Base-by-base conservation (phyloP, 345 rosid genomes). In the Eucalyptus curtisii region DNA sequence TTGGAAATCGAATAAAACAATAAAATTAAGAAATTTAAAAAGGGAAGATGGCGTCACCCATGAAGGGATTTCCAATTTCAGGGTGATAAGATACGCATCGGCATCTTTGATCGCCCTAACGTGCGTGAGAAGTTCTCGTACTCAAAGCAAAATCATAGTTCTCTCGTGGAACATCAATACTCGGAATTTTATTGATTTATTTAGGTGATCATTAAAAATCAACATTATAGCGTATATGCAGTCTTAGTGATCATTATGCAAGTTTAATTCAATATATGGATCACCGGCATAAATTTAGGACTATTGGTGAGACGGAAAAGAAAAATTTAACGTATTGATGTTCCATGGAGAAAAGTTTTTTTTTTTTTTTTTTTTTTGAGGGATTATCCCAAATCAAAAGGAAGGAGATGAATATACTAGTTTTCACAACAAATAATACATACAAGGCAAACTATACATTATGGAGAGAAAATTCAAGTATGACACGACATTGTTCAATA, bases 321-420 rank as follows among this genome's bases (percentile, higher is more conserved):
- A 52, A 52, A 52, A 52, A 19, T 52, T 0, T 55, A 24, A 9
- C 27, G 61, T 22, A 55, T 55, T 22, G 61, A 55, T 55, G 27
- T 55, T 55, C 25, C 30, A 9, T 2, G 30, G 61, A 24, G 30
- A 55, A 55, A 53, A 22, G 25, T 20, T 55, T 52, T 8, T 8
- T 0, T 50, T 16, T 7, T 17, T 12, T 48, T 48, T 48, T 48
- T 4, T 48, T 48, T 48, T 48, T 48, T 10, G 13, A 48, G 15
- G 1, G 7, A 49, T 49, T 49, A 49, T 49, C 50, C 17, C 1
- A 49, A 49, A 49, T 49, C 19, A 15, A 52, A 52, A 7, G 9
- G 24, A 52, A 52, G 9, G 55, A 19, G 9, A 52, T 52, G 8
- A 49, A 14, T 15, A 15, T 52, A 52, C 1, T 1, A 0, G 0